Percentiles rank a stretch among this genome's conserved stretches.
Conservation (phyloP, 164 flowering plant genomes). For the Tinospora cordifolia region DNA sequence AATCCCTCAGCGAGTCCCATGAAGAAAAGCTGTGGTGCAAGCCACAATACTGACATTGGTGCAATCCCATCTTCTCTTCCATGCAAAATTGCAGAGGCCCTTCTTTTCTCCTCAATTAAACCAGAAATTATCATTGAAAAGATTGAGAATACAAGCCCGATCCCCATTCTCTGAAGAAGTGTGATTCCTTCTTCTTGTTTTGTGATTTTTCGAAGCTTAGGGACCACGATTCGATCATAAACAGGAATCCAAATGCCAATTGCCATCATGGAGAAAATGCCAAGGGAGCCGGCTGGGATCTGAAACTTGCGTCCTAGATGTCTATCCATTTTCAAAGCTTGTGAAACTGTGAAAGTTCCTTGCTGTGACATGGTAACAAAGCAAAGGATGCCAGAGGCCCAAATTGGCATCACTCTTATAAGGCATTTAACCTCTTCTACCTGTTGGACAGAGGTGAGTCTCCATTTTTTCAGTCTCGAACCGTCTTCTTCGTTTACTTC, state of each 20-base stretch:
- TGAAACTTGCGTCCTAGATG: conserved; percentile 53
- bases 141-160: conserved; percentile 48
- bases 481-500: conserved; percentile 39
- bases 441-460: conserved; percentile 46
- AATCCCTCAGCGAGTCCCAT: conserved; percentile 74
- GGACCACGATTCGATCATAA: conserved; percentile 55
- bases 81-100: conserved; percentile 33
- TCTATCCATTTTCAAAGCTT: conserved; percentile 64
- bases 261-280: conserved; percentile 45
- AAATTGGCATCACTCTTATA: conserved; percentile 41
- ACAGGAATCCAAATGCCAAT: conserved; percentile 54
- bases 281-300: conserved; percentile 55
- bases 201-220: conserved; percentile 38
- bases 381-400: conserved; percentile 55
- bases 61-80: conserved; percentile 10
- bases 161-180: conserved; percentile 60
- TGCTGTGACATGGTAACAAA: conserved; percentile 50
- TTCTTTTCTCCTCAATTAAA: conserved; percentile 33
- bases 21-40: conserved; percentile 60
- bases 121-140: conserved; percentile 59
- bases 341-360: conserved; percentile 52
- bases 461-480: conserved; percentile 29
- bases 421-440: conserved; percentile 64
- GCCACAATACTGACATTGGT: conserved; percentile 54
- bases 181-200: conserved; percentile 54